Percentiles rank a stretch among this genome's conserved stretches.
These are phyloP conservation scores for Coriaria nepalensis DNA, from an alignment of 306 rosid genomes.

Conservation along the genomic window DNA sequence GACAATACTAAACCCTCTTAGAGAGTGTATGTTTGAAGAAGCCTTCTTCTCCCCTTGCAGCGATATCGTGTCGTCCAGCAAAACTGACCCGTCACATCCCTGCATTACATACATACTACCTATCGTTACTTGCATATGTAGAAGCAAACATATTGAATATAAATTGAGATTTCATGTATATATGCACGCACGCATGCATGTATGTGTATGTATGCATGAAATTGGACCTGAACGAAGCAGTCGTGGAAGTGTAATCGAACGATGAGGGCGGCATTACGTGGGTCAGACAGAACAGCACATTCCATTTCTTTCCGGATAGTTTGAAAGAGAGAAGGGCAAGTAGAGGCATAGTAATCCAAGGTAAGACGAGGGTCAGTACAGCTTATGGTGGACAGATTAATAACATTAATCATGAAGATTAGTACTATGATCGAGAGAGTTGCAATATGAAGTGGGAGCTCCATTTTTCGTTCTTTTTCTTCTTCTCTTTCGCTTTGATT, in stretches of 20 bases:
- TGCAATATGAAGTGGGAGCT: slow-evolving; percentile 15
- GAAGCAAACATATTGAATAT: neutral
- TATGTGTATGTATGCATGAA: too few species aligned
- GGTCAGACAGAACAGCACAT: slow-evolving; percentile 53
- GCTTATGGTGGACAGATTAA: slow-evolving; percentile 19
- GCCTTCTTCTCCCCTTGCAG: slow-evolving; percentile 78
- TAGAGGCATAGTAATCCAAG: slow-evolving; percentile 57
- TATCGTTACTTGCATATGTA: neutral
- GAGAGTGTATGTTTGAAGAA: slow-evolving; percentile 39
- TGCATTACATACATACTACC: slow-evolving; percentile 5
- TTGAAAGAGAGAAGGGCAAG: slow-evolving; percentile 65
- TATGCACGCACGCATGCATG: too few species aligned
- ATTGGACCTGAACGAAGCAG: slow-evolving; percentile 73
- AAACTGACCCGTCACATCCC: slow-evolving; percentile 92
- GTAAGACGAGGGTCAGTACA: slow-evolving; percentile 40
- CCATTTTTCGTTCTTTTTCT: slow-evolving; percentile 26
- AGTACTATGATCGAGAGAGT: slow-evolving; percentile 24
- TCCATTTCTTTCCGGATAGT: slow-evolving; percentile 58
- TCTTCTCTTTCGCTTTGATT: slow-evolving; percentile 7
- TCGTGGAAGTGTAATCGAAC: slow-evolving; percentile 83
- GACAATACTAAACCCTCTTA: slow-evolving; percentile 47
- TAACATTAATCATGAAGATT: slow-evolving; percentile 14
- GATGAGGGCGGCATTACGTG: slow-evolving; percentile 52
- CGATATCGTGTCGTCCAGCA: slow-evolving; percentile 75
- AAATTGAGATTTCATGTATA: neutral